These are phyloP conservation scores for Pseudogymnoascus sp. DNA, from an alignment of 2,329 filamentous ascomycete genomes.

Conservation along the genomic window DNA sequence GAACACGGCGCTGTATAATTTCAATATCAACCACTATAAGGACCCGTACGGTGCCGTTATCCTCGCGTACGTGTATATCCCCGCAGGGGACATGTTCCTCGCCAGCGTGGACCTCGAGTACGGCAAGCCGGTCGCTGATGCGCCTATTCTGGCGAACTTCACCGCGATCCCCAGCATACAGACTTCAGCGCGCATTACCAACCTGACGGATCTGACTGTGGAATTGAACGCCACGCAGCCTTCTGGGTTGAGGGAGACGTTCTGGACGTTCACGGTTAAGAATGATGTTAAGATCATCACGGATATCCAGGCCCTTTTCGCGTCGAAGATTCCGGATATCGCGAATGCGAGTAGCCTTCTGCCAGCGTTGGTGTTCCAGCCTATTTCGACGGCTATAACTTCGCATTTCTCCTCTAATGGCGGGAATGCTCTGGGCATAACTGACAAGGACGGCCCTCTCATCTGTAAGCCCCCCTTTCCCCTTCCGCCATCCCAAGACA, in stretches of 20 bases:
- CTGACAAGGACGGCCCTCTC: constrained; percentile 15
- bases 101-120: constrained; percentile 14
- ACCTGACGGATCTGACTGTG: constrained; percentile 15
- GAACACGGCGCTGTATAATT: neutral
- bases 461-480: constrained; percentile 12
- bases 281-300: constrained; percentile 16
- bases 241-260: constrained; percentile 9
- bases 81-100: constrained; percentile 13
- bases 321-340: constrained; percentile 15
- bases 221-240: constrained; percentile 5
- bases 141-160: constrained; percentile 19
- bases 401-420: constrained; percentile 18
- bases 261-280: constrained; percentile 19
- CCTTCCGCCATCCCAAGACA: neutral
- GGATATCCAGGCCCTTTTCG: constrained; percentile 17
- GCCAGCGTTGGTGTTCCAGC: constrained; percentile 19
- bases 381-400: constrained; percentile 18
- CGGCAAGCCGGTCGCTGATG: constrained; percentile 17
- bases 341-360: constrained; percentile 13
- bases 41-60: neutral
- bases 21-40: constrained; percentile 3
- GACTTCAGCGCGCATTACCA: constrained; percentile 15
- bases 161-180: constrained; percentile 15
- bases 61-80: constrained; percentile 11
- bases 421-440: constrained; percentile 22